Conservation (phyloP, 2,329 filamentous ascomycete species). For the Nothophoma quercina region DNA sequence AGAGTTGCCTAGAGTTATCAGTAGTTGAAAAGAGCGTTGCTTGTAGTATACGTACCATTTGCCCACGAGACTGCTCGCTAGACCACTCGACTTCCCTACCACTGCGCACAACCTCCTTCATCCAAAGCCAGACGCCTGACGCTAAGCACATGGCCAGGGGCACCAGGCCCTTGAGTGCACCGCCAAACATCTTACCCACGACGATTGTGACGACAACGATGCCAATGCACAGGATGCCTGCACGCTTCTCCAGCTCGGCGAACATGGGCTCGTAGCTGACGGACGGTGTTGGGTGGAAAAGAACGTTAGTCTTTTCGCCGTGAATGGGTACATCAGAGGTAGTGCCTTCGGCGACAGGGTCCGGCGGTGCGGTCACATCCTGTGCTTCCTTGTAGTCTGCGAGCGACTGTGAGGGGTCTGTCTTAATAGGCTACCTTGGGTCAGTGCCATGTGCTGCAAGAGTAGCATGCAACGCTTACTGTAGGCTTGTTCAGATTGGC, state of each 20-base stretch:
- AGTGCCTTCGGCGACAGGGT: constrained; percentile 79
- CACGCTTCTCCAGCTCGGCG: constrained; percentile 74
- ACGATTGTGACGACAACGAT: constrained; percentile 79
- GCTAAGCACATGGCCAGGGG: constrained; percentile 75
- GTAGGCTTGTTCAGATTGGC: constrained; percentile 82
- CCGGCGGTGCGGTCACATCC: constrained; percentile 89
- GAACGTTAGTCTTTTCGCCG: constrained; percentile 93
- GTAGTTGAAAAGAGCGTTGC: neutral
- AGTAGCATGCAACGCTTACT: constrained; percentile 45
- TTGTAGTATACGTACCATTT: constrained; percentile 65
- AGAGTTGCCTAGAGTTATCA: constrained; percentile 68
- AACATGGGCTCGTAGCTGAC: constrained; percentile 93
- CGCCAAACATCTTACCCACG: constrained; percentile 81
- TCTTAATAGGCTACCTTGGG: constrained; percentile 65
- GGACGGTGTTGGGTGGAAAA: constrained; percentile 93
- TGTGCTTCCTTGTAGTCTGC: constrained; percentile 85
- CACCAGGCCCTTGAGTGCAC: constrained; percentile 76
- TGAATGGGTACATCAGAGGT: constrained; percentile 95
- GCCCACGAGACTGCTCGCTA: constrained; percentile 82
- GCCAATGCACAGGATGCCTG: constrained; percentile 72
- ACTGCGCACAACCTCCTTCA: constrained; percentile 83
- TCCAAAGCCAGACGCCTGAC: constrained; percentile 86
- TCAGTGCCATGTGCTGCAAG: constrained; percentile 14
- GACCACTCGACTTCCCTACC: constrained; percentile 88
- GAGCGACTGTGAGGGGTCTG: constrained; percentile 73